Base-by-base conservation (phyloP, 257 asterid species). In the Solanum piurae region DNA sequence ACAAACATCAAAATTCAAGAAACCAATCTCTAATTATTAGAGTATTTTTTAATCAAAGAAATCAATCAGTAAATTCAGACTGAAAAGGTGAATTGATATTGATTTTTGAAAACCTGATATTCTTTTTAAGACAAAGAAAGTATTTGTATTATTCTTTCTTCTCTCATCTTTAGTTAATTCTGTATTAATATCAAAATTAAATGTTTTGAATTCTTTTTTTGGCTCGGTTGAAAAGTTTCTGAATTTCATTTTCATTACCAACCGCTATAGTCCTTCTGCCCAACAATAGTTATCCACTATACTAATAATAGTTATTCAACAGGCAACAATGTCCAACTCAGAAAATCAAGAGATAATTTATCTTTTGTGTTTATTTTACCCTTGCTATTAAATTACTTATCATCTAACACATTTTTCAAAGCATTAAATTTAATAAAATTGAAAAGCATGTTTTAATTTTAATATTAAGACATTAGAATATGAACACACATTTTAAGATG, bases 311-410 rank as follows among this genome's bases (percentile, higher is more conserved):
- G 9, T 14, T 49, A 0, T 49, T 21, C 0, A 14, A 49, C 23
- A 49, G 0, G 3, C 0, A 14, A 49, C 3, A 49, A 14, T 49
- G 60, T 49, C 3, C 1, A 14, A 14, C 0, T 14, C 1, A 0
- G 1, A 49, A 49, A 49, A 49, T 14, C 1, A 49, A 49, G 3
- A 5, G 20, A 14, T 49, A 14, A 14, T 14, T 14, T 1, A 46
- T 0, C 0, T 46, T 13, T 5, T 5, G 0, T 5, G 3, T 46
- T 3, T 46, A 49, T 49, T 49, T 14, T 49, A 49, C 21, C 3
- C 0, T 49, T 49, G 7, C 9, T 49, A 49, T 49, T 49, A 44
- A 44, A 11, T 16, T 49, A 2, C 21, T 49, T 49, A 5, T 49
- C 9, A 49, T 49, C 3, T 49, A 49, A 49, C 3, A 49, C 0